Evolutionary conservation across 805 yeast species (phyloP), one percentile per base, ranked within the genome.

Genomic region (Pichia nanzhaoensis): DNA sequence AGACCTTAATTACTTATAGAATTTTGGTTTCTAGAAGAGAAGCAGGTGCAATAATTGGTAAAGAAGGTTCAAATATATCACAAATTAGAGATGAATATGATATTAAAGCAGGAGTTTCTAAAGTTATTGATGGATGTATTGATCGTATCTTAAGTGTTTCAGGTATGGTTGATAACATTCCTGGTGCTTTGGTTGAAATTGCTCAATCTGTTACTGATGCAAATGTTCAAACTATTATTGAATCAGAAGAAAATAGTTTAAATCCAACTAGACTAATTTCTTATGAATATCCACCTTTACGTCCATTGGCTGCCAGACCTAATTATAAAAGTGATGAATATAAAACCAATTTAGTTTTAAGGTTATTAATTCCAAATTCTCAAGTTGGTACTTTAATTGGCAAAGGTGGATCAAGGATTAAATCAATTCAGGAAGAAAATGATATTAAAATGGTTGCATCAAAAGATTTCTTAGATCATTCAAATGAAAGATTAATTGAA

Each of bases 351-450:
- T 69, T 81, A 31, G 70, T 77, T 31, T 63, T 88, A 55, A 74
- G 96, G 58, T 69, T 89, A 38, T 69, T 89, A 51, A 73, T 88
- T 48, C 88, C 96, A 34, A 87, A 88, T 63, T 73, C 81, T 42
- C 95, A 87, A 61, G 80, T 88, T 78, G 95, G 96, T 34, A 80
- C 95, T 8, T 75, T 89, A 38, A 88, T 89, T 59, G 96, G 96
- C 42, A 78, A 84, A 47, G 84, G 77, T 49, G 96, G 96, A 43
- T 67, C 71, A 12, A 75, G 89, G 59, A 89, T 89, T 59, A 88
- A 86, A 67, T 73, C 82, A 34, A 76, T 88, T 49, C 93, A 85
- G 66, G 82, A 79, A 48, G 67, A 66, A 28, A 81, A 70, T 61
- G 69, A 74, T 45, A 87, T 89, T 42, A 82, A 84, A 59, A 84